phyloP scores from a whole-genome alignment of 2,329 filamentous ascomycete species.

The Cercospora citrullina region DNA sequence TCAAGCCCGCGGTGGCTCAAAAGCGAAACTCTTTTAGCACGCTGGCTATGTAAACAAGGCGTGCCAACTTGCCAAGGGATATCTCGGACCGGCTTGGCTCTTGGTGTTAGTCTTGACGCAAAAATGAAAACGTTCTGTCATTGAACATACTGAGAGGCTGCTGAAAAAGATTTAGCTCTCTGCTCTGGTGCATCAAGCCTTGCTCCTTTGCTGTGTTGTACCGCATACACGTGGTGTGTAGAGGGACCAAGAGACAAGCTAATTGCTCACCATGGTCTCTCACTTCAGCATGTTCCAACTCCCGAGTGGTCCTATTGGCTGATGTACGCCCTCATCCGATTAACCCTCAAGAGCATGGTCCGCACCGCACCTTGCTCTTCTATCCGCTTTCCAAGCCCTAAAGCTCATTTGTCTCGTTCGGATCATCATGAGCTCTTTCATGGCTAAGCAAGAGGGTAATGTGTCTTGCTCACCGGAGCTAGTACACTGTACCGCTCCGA shows the following conservation, averaged over 20 bases:
- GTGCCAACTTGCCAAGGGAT: neutral
- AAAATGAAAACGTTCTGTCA: neutral
- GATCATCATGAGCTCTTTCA: neutral
- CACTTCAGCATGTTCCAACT: neutral
- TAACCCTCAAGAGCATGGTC: neutral
- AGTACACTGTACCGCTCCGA: too few relatives aligned
- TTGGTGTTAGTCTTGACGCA: neutral
- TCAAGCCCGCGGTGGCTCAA: neutral
- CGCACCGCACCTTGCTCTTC: neutral
- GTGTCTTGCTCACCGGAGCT: too few relatives aligned
- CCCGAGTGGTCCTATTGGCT: neutral
- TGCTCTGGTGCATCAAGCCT: neutral
- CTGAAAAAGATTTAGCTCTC: neutral
- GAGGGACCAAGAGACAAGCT: neutral
- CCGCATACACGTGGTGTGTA: neutral
- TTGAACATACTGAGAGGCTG: neutral
- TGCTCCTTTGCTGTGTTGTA: neutral
- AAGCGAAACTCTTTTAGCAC: neutral
- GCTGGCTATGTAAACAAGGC: neutral
- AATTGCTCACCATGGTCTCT: neutral
- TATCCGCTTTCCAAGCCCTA: neutral
- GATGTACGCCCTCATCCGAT: neutral
- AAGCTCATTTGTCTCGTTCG: neutral
- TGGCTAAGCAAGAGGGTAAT: too few relatives aligned
- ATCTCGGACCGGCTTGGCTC: neutral